Conservation (phyloP, 805 yeast species). For the Priceomyces haplophilus region DNA sequence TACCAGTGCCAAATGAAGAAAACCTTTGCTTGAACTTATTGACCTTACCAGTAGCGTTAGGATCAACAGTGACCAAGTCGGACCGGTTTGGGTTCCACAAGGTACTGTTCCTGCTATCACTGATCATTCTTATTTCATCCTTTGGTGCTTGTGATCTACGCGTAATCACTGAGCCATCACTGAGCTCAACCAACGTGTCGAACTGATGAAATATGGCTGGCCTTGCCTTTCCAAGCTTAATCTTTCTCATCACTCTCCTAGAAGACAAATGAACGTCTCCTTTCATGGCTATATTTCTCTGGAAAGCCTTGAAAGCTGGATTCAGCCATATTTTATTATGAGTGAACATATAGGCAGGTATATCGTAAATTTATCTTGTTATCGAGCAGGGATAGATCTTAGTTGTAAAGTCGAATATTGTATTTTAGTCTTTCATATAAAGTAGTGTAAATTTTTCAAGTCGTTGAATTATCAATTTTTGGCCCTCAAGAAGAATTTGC, state of each 20-base stretch:
- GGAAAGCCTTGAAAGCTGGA: constrained; percentile 8
- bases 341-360: background rate
- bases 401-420: background rate
- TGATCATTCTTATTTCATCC: constrained; percentile 77
- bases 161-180: constrained; percentile 87
- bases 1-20: constrained; percentile 34
- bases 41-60: constrained; percentile 80
- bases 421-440: constrained; percentile 2
- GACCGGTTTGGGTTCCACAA: constrained; percentile 87
- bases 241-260: constrained; percentile 65
- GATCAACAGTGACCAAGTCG: constrained; percentile 69
- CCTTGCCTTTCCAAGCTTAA: constrained; percentile 78
- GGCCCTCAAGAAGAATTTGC: constrained; percentile 3
- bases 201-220: constrained; percentile 92
- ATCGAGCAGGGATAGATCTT: background rate
- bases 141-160: constrained; percentile 88
- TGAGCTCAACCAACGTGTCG: constrained; percentile 81
- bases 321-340: constrained; percentile 1
- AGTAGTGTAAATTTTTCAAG: constrained; percentile 6
- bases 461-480: constrained; percentile 5
- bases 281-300: constrained; percentile 18
- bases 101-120: constrained; percentile 83
- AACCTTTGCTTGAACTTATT: constrained; percentile 70
- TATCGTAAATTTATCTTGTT: background rate
- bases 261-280: constrained; percentile 43